Conservation (phyloP, 1,284 basidiomycete genomes). For the Trichosporon sp. region DNA sequence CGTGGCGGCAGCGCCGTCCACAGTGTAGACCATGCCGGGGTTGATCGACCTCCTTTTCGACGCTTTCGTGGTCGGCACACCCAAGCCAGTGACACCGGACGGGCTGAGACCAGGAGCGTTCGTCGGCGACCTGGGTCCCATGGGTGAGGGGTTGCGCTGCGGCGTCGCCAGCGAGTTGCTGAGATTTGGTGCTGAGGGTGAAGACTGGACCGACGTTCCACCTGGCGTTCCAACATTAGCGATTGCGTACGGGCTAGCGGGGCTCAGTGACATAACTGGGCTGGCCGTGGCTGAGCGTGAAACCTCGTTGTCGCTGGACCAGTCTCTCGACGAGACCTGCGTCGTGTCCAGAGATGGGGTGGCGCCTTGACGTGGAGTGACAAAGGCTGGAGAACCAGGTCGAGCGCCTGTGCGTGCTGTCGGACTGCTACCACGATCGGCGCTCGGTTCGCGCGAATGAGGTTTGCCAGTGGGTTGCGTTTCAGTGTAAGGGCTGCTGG, state of each 20-base stretch:
- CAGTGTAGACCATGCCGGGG: conserved; percentile 54
- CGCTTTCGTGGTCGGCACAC: conserved; percentile 49
- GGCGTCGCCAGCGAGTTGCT: not conserved
- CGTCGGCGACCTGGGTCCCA: conserved; percentile 12
- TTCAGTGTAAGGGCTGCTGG: conserved; percentile 8
- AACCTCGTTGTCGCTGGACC: conserved; percentile 14
- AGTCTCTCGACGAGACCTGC: not conserved
- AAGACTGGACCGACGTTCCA: conserved; percentile 18
- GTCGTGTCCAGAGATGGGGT: not conserved
- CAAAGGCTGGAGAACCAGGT: conserved; percentile 12
- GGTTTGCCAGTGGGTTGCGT: conserved; percentile 4
- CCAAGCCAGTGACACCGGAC: conserved; percentile 38
- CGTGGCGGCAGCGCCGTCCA: conserved; percentile 46
- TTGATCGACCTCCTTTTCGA: conserved; percentile 56
- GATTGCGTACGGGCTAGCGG: conserved; percentile 3
- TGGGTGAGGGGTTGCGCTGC: conserved; percentile 3
- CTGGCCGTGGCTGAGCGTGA: conserved; percentile 1
- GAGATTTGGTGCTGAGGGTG: conserved; percentile 16
- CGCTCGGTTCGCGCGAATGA: conserved; percentile 16
- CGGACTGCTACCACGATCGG: conserved; percentile 15
- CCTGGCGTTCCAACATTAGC: not conserved
- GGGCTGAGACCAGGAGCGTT: conserved; percentile 37
- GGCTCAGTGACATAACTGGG: conserved; percentile 8
- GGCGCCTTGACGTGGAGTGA: conserved; percentile 2
- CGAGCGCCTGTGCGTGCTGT: conserved; percentile 20